Base-by-base conservation (phyloP, 2,329 filamentous ascomycete genomes). In the Cladosporium colombiae region DNA sequence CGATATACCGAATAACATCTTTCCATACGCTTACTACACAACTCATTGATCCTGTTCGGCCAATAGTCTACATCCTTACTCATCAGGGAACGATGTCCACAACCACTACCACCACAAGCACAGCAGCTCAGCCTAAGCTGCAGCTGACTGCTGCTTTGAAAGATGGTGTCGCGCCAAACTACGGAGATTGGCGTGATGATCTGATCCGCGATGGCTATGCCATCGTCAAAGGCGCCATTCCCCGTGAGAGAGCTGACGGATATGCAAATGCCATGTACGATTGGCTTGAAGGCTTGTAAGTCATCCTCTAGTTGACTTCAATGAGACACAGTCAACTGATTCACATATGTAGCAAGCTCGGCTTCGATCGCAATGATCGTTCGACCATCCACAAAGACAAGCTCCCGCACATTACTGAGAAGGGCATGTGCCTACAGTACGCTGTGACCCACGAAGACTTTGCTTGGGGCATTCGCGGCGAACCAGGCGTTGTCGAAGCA, bases 401-500 rank as follows among this genome's bases (percentile, higher is more conserved):
- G 2, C 73, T 79, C 2, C 77, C 77, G 3, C 57, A 74, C 18
- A 79, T 82, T 70, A 82, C 78, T 69, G 80, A 83, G 68, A 83
- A 83, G 72, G 81, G 82, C 40, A 83, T 84, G 76, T 80, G 80
- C 68, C 73, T 81, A 29, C 72, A 76, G 35, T 85, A 85, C 60
- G 81, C 77, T 0, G 78, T 82, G 2, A 73, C 78, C 1, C 83
- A 85, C 67, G 83, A 84, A 67, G 75, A 80, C 66, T 84, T 83
- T 68, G 78, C 80, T 3, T 84, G 82, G 82, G 76, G 75, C 10
- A 75, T 83, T n/a, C 79, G 81, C n/a, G 74, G 75, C 3, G 82
- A 84, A 72, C 80, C 80, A 11, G 81, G 80, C 2, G 80, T 84
- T 0, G 74, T 84, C 16, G 74, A 72, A 2, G 75, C 81, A 1